Evolutionary conservation across 768 basidiomycete genomes (phyloP).

Genomic region (Austroboletus eburneus): DNA sequence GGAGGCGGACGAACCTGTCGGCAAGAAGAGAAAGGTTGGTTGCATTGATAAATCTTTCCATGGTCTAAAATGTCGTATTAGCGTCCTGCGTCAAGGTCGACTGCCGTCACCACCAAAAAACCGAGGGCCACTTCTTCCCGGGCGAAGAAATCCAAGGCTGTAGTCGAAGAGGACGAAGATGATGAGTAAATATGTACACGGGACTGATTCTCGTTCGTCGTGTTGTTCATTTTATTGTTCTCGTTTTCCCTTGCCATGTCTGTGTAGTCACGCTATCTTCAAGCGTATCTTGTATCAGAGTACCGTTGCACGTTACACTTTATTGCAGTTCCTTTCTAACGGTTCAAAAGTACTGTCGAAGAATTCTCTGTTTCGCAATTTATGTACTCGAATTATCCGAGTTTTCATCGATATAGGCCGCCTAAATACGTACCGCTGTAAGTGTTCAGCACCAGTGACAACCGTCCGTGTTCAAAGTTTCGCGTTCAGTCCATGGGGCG

Average conservation of each 20-base stretch:
- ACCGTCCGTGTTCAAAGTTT: conserved; percentile 15
- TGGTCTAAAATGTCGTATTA: conserved; percentile 20
- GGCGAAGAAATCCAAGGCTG: conserved; percentile 42
- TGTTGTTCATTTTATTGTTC: conserved; percentile 9
- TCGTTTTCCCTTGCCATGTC: background rate
- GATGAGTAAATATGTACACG: conserved; percentile 19
- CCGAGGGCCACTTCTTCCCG: conserved; percentile 25
- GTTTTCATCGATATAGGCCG: no score
- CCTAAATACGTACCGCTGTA: no score
- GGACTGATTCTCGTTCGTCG: background rate
- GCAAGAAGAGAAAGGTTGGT: conserved; percentile 71
- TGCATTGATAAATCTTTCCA: background rate
- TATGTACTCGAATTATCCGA: no score
- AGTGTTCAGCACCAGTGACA: no score
- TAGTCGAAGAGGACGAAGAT: conserved; percentile 41
- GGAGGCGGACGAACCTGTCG: conserved; percentile 29
- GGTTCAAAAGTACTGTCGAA: background rate
- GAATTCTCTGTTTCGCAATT: no score
- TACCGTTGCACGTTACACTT: conserved; percentile 6
- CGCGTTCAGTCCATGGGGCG: background rate
- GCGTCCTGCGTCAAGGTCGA: conserved; percentile 42
- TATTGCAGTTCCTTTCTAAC: background rate
- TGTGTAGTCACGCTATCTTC: conserved; percentile 10
- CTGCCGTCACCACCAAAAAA: conserved; percentile 42
- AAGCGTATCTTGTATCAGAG: conserved; percentile 4